Base-by-base conservation (phyloP, 345 rosid genomes). In the Acer campestre region DNA sequence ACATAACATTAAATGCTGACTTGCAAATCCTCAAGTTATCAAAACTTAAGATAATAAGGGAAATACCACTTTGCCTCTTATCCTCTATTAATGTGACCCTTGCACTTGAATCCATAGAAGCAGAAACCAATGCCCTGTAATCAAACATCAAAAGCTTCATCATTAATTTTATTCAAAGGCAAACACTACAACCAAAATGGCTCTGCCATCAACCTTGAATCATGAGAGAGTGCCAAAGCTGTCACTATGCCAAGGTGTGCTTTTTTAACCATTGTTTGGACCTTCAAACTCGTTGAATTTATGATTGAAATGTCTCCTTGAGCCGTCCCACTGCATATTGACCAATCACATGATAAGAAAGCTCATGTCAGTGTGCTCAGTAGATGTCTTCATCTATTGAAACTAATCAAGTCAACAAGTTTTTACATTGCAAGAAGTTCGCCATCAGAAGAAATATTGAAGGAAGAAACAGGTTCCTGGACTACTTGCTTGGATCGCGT, bases 201-300 rank as follows among this genome's bases (percentile, higher is more conserved):
- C 46, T 3, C 38, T 38, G 44, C 46, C 46, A 68, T 42, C 10
- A 40, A 97, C 98, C 98, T 97, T 86, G 98, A 94, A 86, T 94
- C 94, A 20, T 80, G 89, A 42, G 98, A 91, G 87, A 97, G 94
- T 53, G 88, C 77, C 79, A 94, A 73, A 63, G 96, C 92, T 4
- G 98, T 94, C 68, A 91, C 98, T 67, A 94, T 83, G 79, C 92
- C 98, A 38, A 93, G 86, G 85, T 94, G 99, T 71, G 98, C 98
- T 82, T 89, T 90, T 81, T 71, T 87, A 38, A 91, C 84, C 29
- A 76, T 78, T 48, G 75, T 86, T 31, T 75, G 89, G 73, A 81
- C 75, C 75, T 79, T 73, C 96, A 89, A 71, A 61, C 58, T 86
- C 51, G 79, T 51, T 14, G 98, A 78, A 81, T 87, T 84, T 80